These are phyloP conservation scores for Pisolithus sp. DNA, from an alignment of 768 basidiomycete species.

Conservation along the genomic window DNA sequence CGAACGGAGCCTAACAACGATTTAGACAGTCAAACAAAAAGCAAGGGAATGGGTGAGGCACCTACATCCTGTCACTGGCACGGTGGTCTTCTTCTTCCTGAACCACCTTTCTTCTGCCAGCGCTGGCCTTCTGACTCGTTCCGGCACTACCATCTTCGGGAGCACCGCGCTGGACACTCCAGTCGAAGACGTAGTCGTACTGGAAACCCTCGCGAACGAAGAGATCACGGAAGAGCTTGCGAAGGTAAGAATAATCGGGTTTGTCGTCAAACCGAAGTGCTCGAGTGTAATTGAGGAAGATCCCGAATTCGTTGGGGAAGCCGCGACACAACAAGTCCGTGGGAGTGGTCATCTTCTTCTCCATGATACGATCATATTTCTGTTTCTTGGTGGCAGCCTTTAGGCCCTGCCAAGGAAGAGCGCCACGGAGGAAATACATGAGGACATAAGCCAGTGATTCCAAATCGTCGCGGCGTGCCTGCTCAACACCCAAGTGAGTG, in stretches of 20 bases:
- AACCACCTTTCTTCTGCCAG: slow-evolving; percentile 71
- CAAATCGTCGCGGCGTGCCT: slow-evolving; percentile 95
- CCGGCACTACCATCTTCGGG: slow-evolving; percentile 60
- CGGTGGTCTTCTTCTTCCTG: slow-evolving; percentile 84
- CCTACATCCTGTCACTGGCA: slow-evolving; percentile 78
- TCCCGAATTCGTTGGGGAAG: slow-evolving; percentile 99
- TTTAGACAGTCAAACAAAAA: slow-evolving; percentile 11
- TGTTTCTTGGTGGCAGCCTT: slow-evolving; percentile 99
- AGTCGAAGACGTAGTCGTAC: slow-evolving; percentile 99
- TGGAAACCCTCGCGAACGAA: slow-evolving; percentile 97
- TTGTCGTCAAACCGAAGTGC: slow-evolving; percentile 99
- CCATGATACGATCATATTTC: slow-evolving; percentile 99
- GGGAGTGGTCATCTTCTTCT: slow-evolving; percentile 99
- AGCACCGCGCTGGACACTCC: slow-evolving; percentile 80
- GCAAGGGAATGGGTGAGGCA: slow-evolving; percentile 14
- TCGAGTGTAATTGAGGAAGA: slow-evolving; percentile 98
- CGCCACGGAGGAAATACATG: slow-evolving; percentile 99
- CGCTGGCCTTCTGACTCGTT: slow-evolving; percentile 54
- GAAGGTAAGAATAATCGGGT: slow-evolving; percentile 98
- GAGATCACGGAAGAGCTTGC: slow-evolving; percentile 98
- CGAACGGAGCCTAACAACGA: slow-evolving; percentile 64
- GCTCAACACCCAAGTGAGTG: slow-evolving; percentile 97
- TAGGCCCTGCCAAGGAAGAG: slow-evolving; percentile 97
- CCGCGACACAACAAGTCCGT: slow-evolving; percentile 96
- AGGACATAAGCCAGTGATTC: slow-evolving; percentile 98